A percentile compares a stretch with the other conserved stretches of the same genome.
These are phyloP conservation scores for Pholiota conissans DNA, from an alignment of 768 basidiomycete species.

Conservation along the genomic window DNA sequence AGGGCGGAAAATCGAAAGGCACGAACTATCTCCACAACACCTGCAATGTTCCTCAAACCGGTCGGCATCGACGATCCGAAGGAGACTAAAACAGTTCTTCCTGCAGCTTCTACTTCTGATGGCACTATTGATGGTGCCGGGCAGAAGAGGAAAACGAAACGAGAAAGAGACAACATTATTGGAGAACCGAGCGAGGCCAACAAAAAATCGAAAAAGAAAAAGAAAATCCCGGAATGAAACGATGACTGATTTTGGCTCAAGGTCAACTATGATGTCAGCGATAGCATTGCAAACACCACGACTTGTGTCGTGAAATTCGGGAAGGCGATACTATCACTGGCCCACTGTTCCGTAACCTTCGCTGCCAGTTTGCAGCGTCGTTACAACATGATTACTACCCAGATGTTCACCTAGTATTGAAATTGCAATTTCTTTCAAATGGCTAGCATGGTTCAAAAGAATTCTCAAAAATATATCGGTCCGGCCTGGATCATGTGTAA, in stretches of 20 bases:
- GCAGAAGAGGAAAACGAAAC: conserved; percentile 28
- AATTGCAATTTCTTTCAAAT: neutral
- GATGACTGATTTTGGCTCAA: neutral
- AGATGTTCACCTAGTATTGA: neutral
- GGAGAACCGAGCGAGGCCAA: conserved; percentile 22
- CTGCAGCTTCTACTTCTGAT: conserved; percentile 5
- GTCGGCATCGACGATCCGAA: conserved; percentile 55
- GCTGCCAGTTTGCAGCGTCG: neutral
- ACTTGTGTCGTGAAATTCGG: no score
- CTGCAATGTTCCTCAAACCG: conserved; percentile 50
- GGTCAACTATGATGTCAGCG: neutral
- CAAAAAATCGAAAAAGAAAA: conserved; percentile 36
- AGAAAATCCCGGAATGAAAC: conserved; percentile 25
- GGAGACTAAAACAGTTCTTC: conserved; percentile 9
- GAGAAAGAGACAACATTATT: conserved; percentile 24
- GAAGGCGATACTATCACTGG: neutral
- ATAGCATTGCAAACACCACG: no score
- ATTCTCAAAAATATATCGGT: neutral
- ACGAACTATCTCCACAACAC: conserved; percentile 6
- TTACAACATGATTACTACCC: neutral
- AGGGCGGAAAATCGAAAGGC: conserved; percentile 28
- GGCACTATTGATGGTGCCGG: conserved; percentile 27
- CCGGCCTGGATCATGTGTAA: conserved; percentile 9
- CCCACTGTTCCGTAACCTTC: neutral
- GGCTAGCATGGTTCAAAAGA: neutral